A percentile compares a stretch with the other conserved stretches of the same genome.
Conservation (phyloP, 768 basidiomycete genomes). For the Termitomyces sp. region DNA sequence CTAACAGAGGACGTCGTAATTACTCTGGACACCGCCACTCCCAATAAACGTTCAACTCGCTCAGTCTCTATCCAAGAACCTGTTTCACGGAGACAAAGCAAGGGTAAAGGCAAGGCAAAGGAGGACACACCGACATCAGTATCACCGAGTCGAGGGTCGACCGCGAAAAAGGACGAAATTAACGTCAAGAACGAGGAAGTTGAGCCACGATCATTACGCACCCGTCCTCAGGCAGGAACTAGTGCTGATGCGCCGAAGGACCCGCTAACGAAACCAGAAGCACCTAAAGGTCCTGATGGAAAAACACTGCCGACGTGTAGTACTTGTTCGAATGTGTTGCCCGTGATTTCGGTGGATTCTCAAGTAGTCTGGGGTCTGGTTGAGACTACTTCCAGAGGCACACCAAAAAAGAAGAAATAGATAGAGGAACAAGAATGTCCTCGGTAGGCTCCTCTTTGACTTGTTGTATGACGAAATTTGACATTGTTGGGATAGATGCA, state of each 20-base stretch:
- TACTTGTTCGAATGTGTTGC: slow-evolving; percentile 67
- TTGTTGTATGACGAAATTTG: slow-evolving; percentile 3
- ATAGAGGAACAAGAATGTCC: slow-evolving; percentile 58
- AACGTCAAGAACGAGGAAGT: slow-evolving; percentile 38
- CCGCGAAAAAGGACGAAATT: slow-evolving; percentile 15
- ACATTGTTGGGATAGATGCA: slow-evolving; percentile 41
- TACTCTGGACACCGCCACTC: slow-evolving; percentile 20
- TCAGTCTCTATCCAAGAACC: slow-evolving; percentile 22
- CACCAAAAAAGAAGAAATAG: slow-evolving; percentile 52
- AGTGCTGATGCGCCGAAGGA: slow-evolving; percentile 31
- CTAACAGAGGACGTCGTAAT: slow-evolving; percentile 39
- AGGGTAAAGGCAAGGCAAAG: slow-evolving; percentile 27
- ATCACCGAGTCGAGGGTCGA: slow-evolving; percentile 15
- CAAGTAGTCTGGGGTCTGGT: slow-evolving; percentile 71
- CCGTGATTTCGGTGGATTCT: slow-evolving; percentile 70
- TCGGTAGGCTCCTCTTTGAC: slow-evolving; percentile 41
- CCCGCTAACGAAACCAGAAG: slow-evolving; percentile 29
- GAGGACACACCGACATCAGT: slow-evolving; percentile 23
- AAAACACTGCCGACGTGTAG: slow-evolving; percentile 63
- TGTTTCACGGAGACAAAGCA: slow-evolving; percentile 25
- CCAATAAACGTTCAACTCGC: slow-evolving; percentile 27
- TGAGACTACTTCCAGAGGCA: slow-evolving; percentile 28
- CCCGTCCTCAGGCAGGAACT: slow-evolving; percentile 34
- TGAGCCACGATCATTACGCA: slow-evolving; percentile 46
- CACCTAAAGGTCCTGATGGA: slow-evolving; percentile 57